Conservation (phyloP, 2,329 filamentous ascomycete genomes). For the Colletotrichum simmondsii region DNA sequence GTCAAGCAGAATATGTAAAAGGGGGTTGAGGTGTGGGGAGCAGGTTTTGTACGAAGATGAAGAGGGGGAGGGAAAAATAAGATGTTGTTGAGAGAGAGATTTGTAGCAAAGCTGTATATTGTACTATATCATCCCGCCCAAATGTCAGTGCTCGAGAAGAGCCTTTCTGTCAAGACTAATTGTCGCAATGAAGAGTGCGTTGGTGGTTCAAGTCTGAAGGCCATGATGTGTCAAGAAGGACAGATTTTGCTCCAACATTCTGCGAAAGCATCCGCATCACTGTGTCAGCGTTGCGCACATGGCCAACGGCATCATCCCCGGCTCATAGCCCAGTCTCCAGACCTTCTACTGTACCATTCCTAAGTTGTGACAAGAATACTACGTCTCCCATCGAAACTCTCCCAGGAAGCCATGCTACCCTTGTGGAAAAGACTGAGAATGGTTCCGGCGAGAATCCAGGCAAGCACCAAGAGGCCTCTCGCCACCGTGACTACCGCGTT, state of each 20-base stretch:
- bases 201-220: no score
- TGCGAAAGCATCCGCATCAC: not conserved
- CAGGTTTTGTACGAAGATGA: not conserved
- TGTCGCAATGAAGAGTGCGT: no score
- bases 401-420: not conserved
- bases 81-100: not conserved
- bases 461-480: no score
- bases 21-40: not conserved
- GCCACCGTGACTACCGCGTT: no score
- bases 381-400: not conserved
- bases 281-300: not conserved
- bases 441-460: no score
- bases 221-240: not conserved
- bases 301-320: no score
- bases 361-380: no score
- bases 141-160: constrained; percentile 24
- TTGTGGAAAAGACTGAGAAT: not conserved
- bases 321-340: no score
- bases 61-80: not conserved
- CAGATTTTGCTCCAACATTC: not conserved
- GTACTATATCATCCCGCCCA: constrained; percentile 28
- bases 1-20: constrained; percentile 48
- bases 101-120: constrained; percentile 34
- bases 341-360: not conserved
- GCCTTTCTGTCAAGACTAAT: not conserved